Conservation (phyloP, 768 basidiomycete species). For the Hypsizygus marmoreus region DNA sequence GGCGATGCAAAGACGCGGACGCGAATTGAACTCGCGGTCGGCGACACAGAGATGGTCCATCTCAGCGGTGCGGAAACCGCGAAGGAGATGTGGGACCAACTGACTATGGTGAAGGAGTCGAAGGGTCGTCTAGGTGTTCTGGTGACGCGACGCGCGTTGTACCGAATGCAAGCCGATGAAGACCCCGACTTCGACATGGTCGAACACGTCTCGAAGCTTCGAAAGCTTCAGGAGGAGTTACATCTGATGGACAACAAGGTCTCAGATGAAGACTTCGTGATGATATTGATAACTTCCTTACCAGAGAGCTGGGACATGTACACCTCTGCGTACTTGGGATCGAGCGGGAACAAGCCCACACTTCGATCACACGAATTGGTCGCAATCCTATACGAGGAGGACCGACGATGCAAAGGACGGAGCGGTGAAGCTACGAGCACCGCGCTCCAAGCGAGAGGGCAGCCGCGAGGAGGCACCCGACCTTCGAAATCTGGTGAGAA, state of each 20-base stretch:
- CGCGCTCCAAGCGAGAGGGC: background rate
- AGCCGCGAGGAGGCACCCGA: background rate
- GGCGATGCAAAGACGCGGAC: constrained; percentile 25
- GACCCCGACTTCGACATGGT: constrained; percentile 27
- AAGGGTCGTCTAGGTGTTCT: constrained; percentile 24
- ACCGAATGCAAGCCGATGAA: constrained; percentile 23
- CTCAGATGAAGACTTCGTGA: constrained; percentile 29
- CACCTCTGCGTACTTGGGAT: constrained; percentile 23
- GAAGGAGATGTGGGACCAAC: too few species aligned
- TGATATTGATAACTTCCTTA: constrained; percentile 30
- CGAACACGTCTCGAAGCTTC: constrained; percentile 24
- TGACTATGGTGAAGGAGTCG: constrained; percentile 23
- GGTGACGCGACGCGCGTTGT: constrained; percentile 21
- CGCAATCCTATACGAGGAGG: constrained; percentile 12
- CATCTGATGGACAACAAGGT: constrained; percentile 24
- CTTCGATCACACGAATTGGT: constrained; percentile 21
- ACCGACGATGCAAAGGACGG: background rate
- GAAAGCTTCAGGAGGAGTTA: constrained; percentile 25
- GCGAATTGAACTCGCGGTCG: too few species aligned
- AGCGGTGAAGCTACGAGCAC: background rate
- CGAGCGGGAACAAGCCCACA: constrained; percentile 14
- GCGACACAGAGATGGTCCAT: too few species aligned
- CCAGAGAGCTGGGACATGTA: constrained; percentile 30
- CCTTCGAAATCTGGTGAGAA: constrained; percentile 1
- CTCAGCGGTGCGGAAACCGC: too few species aligned